Base-by-base conservation (phyloP, 1,284 basidiomycete species). In the Ganoderma lucidum region DNA sequence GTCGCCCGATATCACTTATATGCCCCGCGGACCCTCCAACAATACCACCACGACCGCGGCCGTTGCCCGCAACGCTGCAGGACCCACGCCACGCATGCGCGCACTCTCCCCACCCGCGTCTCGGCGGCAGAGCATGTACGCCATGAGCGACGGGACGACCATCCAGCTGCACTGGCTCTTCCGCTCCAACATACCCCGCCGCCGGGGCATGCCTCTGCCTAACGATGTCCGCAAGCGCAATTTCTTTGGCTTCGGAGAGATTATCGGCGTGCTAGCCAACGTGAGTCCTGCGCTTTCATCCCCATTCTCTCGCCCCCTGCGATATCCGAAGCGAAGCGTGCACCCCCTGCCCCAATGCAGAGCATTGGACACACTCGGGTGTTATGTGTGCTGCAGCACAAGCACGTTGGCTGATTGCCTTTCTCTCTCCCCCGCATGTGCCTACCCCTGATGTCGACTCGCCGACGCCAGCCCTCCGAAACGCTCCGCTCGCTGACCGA, bases 191-290 rank as follows among this genome's bases (percentile, higher is more conserved):
- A 87, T 92, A 65, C 90, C 91, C 73, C 86, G 88, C 66, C 83
- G 86, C 75, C 83, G 89, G 68, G 85, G 85, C 67, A 89, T 88
- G 65, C 87, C 85, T 66, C 81, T 90, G 70, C 86, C 88, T 15
- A 76, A 83, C 53, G 87, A 90, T 76, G 81, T 87, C 64, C 87
- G 87, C 75, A 89, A 88, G 75, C 83, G 92, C 66, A 90, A 90
- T 72, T 88, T 94, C 75, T 95, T 95, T 73, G 93, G 93, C 28
- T 85, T 95, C 81, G 87, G 91, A 65, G 93, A 95, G 72, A 88
- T 95, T 68, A 80, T 95, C 51, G 85, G 87, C 23, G 93, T 94
- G 19, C 78, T 95, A 28, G 83, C 90, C n/a, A 94, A 92, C 73
- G 92, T 92, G 81, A 65, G 89, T 82, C 68, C 45, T 53, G 68